Percentiles rank a stretch among this genome's conserved stretches.
Conservation (phyloP, 768 basidiomycete genomes). For the Boletus rufocinnamomeus region DNA sequence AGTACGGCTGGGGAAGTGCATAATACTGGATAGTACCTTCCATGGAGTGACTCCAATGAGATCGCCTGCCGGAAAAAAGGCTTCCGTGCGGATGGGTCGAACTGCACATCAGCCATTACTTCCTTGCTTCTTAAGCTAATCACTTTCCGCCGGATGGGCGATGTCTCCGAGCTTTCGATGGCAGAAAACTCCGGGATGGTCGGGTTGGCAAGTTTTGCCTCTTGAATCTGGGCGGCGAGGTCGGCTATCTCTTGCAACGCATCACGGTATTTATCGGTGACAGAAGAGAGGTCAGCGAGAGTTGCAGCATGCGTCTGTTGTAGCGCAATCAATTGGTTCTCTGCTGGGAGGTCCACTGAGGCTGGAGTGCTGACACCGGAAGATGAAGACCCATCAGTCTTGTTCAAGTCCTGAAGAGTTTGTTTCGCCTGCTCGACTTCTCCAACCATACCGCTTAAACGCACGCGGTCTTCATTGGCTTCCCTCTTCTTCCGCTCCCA, state of each 20-base stretch:
- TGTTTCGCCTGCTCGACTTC: slow-evolving; percentile 72
- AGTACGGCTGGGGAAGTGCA: slow-evolving; percentile 9
- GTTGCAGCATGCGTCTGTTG: slow-evolving; percentile 82
- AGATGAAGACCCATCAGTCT: slow-evolving; percentile 33
- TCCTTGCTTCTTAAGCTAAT: slow-evolving; percentile 53
- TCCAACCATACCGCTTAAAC: slow-evolving; percentile 66
- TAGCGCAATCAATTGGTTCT: slow-evolving; percentile 69
- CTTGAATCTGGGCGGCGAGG: slow-evolving; percentile 87
- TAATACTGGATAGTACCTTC: slow-evolving; percentile 54
- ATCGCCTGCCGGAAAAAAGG: slow-evolving; percentile 88
- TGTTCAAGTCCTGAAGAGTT: slow-evolving; percentile 53
- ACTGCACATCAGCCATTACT: slow-evolving; percentile 42
- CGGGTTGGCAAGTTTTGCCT: slow-evolving; percentile 68
- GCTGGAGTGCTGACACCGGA: slow-evolving; percentile 34
- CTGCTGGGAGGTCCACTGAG: slow-evolving; percentile 43
- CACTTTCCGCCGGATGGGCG: slow-evolving; percentile 53
- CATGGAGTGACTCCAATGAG: slow-evolving; percentile 85
- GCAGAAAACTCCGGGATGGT: slow-evolving; percentile 43
- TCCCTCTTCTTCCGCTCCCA: slow-evolving; percentile 75
- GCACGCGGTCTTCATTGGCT: slow-evolving; percentile 62
- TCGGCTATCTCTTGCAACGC: slow-evolving; percentile 93
- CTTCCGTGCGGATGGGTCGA: slow-evolving; percentile 57
- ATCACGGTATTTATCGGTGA: slow-evolving; percentile 83
- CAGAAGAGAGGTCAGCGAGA: slow-evolving; percentile 72
- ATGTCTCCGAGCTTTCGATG: slow-evolving; percentile 46